A percentile compares a stretch with the other conserved stretches of the same genome.
Evolutionary conservation across 371 early-diverging fungal species (phyloP).

Genomic region (Apophysomyces ossiformis): DNA sequence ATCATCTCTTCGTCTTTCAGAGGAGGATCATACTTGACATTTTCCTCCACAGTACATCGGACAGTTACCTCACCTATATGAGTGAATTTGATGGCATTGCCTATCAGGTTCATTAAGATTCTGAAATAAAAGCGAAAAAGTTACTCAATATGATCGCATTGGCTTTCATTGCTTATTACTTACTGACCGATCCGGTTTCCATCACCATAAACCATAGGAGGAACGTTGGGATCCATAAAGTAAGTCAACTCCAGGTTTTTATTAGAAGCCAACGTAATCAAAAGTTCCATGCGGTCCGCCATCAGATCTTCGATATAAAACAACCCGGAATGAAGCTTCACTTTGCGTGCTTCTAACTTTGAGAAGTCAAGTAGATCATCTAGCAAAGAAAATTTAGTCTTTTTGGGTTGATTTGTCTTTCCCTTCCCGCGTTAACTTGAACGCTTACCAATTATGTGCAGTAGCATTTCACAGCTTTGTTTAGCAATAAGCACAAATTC

Average conservation of each 20-base stretch:
- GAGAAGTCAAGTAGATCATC: slow-evolving; percentile 67
- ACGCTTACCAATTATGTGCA: slow-evolving; percentile 55
- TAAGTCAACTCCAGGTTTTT: slow-evolving; percentile 58
- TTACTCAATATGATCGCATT: not conserved
- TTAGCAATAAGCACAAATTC: slow-evolving; percentile 68
- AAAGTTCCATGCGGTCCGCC: slow-evolving; percentile 58
- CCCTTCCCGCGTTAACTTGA: no score
- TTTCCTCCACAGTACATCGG: slow-evolving; percentile 35
- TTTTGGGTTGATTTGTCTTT: no score
- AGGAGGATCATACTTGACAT: slow-evolving; percentile 19
- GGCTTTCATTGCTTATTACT: slow-evolving; percentile 1
- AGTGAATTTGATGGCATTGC: slow-evolving; percentile 57
- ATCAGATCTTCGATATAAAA: slow-evolving; percentile 61
- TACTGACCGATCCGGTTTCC: slow-evolving; percentile 52
- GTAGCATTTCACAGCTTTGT: slow-evolving; percentile 63
- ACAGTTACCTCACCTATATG: slow-evolving; percentile 58
- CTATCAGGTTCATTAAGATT: slow-evolving; percentile 49
- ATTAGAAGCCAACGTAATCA: slow-evolving; percentile 55
- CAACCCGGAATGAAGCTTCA: slow-evolving; percentile 55
- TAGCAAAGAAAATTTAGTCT: not conserved
- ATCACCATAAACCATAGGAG: slow-evolving; percentile 51
- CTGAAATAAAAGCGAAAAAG: slow-evolving; percentile 9
- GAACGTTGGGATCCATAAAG: slow-evolving; percentile 45
- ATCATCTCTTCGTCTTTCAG: slow-evolving; percentile 27
- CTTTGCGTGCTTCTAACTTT: slow-evolving; percentile 66